Percentiles rank a stretch among this genome's conserved stretches.
These are phyloP conservation scores for Pyricularia sp. DNA, from an alignment of 2,329 filamentous ascomycete species.

Conservation along the genomic window DNA sequence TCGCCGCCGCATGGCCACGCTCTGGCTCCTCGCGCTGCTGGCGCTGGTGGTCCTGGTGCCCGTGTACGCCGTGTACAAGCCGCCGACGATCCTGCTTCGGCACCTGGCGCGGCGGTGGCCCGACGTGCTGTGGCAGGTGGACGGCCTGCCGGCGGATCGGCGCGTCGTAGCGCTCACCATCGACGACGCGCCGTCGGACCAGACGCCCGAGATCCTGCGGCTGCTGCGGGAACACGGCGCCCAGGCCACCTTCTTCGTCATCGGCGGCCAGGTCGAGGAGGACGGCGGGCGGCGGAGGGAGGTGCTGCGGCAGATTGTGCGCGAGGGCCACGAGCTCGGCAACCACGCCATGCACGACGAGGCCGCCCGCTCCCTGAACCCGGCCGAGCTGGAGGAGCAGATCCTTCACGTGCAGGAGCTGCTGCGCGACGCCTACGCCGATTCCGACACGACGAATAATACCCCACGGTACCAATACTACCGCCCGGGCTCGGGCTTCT, in stretches of 20 bases:
- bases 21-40: slow-evolving; percentile 31
- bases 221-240: slow-evolving; percentile 58
- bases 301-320: slow-evolving; percentile 47
- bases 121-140: slow-evolving; percentile 67
- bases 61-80: slow-evolving; percentile 72
- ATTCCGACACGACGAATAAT: slow-evolving; percentile 20
- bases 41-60: slow-evolving; percentile 25
- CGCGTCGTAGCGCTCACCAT: slow-evolving; percentile 76
- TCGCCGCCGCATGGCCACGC: slow-evolving; percentile 48
- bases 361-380: slow-evolving; percentile 53
- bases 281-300: slow-evolving; percentile 30
- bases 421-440: slow-evolving; percentile 47
- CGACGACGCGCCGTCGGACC: slow-evolving; percentile 71
- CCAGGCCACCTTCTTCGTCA: slow-evolving; percentile 80
- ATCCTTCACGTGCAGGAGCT: slow-evolving; percentile 54
- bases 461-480: slow-evolving; percentile 56
- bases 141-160: slow-evolving; percentile 16
- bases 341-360: slow-evolving; percentile 91
- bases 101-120: slow-evolving; percentile 66
- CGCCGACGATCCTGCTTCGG: slow-evolving; percentile 59
- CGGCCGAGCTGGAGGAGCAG: slow-evolving; percentile 50
- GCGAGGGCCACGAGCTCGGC: slow-evolving; percentile 57
- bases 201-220: slow-evolving; percentile 61
- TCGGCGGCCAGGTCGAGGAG: slow-evolving; percentile 63
- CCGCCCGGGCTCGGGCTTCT: slow-evolving; percentile 77